A percentile compares a stretch with the other conserved stretches of the same genome.
Conservation (phyloP, 306 rosid species). For the Datisca glomerata region DNA sequence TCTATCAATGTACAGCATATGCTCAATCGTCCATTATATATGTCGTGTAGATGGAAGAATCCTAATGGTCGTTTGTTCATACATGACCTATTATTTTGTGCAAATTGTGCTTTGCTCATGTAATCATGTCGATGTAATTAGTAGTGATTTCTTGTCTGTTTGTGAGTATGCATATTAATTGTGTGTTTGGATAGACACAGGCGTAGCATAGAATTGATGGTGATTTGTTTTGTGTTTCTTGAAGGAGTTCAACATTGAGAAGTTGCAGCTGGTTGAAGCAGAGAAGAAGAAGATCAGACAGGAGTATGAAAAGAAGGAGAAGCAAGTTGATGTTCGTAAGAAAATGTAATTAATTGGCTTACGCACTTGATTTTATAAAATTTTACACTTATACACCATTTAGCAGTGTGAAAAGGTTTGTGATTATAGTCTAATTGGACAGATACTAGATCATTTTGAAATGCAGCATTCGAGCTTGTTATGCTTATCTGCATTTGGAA, state of each 20-base stretch:
- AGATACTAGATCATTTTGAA: too few relatives aligned
- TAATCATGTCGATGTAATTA: background rate
- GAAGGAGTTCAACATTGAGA: conserved; percentile 94
- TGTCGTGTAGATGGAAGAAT: too few relatives aligned
- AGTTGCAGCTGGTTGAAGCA: conserved; percentile 85
- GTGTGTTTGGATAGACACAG: background rate
- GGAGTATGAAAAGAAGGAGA: conserved; percentile 84
- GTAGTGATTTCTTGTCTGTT: background rate
- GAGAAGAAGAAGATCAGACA: conserved; percentile 97
- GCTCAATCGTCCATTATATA: too few relatives aligned
- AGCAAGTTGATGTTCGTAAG: conserved; percentile 88
- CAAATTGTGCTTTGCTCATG: too few relatives aligned
- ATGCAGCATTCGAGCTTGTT: too few relatives aligned
- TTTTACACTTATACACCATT: background rate
- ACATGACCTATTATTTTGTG: too few relatives aligned
- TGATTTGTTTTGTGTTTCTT: background rate
- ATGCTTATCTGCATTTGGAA: background rate
- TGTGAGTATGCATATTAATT: background rate
- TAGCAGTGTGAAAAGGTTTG: too few relatives aligned
- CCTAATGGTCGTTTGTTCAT: too few relatives aligned
- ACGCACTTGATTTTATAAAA: background rate
- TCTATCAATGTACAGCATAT: background rate
- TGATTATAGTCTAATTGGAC: too few relatives aligned
- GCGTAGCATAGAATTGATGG: conserved; percentile 5
- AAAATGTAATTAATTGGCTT: conserved; percentile 45